Evolutionary conservation across 1,139 yeast genomes (phyloP).

Genomic region (Blastobotrys proliferans): DNA sequence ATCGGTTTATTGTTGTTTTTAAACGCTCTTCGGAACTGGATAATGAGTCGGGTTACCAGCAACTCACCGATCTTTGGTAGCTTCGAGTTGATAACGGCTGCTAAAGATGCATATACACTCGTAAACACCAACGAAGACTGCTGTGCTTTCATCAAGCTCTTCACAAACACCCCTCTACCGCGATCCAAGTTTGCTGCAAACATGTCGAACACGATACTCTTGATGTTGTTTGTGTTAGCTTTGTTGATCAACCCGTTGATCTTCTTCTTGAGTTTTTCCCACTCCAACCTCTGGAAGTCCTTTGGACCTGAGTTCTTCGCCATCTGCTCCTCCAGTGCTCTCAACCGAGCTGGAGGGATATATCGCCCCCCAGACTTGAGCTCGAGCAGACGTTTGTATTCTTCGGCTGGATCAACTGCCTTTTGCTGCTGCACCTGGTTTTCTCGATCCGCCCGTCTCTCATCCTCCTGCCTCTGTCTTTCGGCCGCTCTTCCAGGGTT

Average conservation of each 20-base stretch:
- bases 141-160: conserved; percentile 56
- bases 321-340: conserved; percentile 42
- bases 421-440: conserved; percentile 9
- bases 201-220: conserved; percentile 45
- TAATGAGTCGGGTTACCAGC: conserved; percentile 49
- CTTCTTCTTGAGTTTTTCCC: conserved; percentile 50
- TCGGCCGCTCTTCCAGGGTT: conserved; percentile 29
- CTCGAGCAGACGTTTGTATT: conserved; percentile 39
- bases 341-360: conserved; percentile 50
- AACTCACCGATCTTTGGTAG: conserved; percentile 67
- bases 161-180: conserved; percentile 57
- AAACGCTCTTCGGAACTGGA: conserved; percentile 57
- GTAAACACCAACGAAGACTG: conserved; percentile 41
- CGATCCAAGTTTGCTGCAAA: conserved; percentile 53
- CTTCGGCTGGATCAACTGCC: conserved; percentile 33
- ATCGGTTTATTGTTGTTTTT: conserved; percentile 44
- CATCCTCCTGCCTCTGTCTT: conserved; percentile 29
- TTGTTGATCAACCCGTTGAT: conserved; percentile 49
- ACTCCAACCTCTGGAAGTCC: conserved; percentile 48
- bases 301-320: conserved; percentile 27
- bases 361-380: conserved; percentile 46
- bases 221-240: conserved; percentile 46
- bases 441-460: conserved; percentile 13
- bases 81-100: conserved; percentile 60
- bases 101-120: conserved; percentile 54